A percentile compares a stretch with the other conserved stretches of the same genome.
Conservation (phyloP, 768 basidiomycete species). For the Sutorius australiensis region DNA sequence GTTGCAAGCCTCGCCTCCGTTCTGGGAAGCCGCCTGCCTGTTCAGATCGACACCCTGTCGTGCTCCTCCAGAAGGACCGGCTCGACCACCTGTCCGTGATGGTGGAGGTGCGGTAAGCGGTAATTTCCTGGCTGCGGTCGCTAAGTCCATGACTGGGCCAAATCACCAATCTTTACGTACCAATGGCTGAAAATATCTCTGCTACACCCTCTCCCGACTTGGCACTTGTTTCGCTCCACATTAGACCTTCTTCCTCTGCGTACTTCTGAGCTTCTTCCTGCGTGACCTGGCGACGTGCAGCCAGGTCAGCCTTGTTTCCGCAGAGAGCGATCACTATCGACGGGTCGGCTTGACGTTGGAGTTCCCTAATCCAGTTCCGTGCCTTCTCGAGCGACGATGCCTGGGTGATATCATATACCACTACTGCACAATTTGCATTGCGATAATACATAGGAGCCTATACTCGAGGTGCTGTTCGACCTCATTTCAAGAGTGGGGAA, state of each 20-base stretch:
- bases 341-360: slow-evolving; percentile 96
- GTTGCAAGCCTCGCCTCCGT: slow-evolving; percentile 67
- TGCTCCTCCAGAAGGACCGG: slow-evolving; percentile 46
- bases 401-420: slow-evolving; percentile 96
- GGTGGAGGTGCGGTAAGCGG: slow-evolving; percentile 74
- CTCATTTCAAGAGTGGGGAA: background rate
- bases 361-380: slow-evolving; percentile 91
- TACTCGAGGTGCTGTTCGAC: slow-evolving; percentile 3
- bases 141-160: background rate
- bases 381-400: slow-evolving; percentile 91
- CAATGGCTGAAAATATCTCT: slow-evolving; percentile 83
- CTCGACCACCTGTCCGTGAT: slow-evolving; percentile 51
- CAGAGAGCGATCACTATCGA: slow-evolving; percentile 95
- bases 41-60: slow-evolving; percentile 79
- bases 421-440: slow-evolving; percentile 90
- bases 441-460: slow-evolving; percentile 97
- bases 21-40: slow-evolving; percentile 50
- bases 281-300: slow-evolving; percentile 78
- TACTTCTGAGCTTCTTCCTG: slow-evolving; percentile 91
- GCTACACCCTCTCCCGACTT: slow-evolving; percentile 85
- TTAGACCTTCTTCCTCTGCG: slow-evolving; percentile 85
- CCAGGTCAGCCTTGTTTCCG: slow-evolving; percentile 91
- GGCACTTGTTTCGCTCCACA: slow-evolving; percentile 91
- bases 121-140: slow-evolving; percentile 73
- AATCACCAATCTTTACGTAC: slow-evolving; percentile 39